Conservation (phyloP, 306 rosid genomes). For the Boehmeria nivea region DNA sequence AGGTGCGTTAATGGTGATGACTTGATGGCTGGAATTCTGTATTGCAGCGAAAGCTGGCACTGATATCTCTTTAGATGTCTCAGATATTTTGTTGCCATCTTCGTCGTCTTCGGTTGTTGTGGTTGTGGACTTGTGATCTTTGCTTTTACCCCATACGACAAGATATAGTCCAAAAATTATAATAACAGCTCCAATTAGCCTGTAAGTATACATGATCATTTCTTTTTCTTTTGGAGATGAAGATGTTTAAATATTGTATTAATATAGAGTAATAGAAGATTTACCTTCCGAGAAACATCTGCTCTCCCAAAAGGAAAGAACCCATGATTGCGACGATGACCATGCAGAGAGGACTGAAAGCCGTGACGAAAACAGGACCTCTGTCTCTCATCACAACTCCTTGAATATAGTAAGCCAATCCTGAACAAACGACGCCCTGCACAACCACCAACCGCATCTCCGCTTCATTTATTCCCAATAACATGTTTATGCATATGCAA, state of each 20-base stretch:
- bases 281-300: constrained; percentile 73
- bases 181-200: constrained; percentile 61
- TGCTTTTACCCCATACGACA: constrained; percentile 88
- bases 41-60: too few relatives aligned
- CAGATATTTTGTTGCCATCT: too few relatives aligned
- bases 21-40: constrained; percentile 29
- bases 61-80: too few relatives aligned
- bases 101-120: too few relatives aligned
- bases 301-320: constrained; percentile 50
- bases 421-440: constrained; percentile 77
- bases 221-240: background rate
- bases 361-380: constrained; percentile 92
- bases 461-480: too few relatives aligned
- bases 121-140: constrained; percentile 37
- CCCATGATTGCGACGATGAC: constrained; percentile 77
- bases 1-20: constrained; percentile 22
- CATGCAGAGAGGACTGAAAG: constrained; percentile 74
- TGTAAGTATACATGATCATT: constrained; percentile 20
- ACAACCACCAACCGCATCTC: background rate
- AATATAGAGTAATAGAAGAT: too few relatives aligned
- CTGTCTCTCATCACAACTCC: constrained; percentile 71
- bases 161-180: constrained; percentile 60
- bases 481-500: too few relatives aligned
- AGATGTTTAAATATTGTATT: background rate
- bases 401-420: constrained; percentile 75